phyloP scores from a whole-genome alignment of 2,329 filamentous ascomycete genomes.

The Epichloe sp. region DNA sequence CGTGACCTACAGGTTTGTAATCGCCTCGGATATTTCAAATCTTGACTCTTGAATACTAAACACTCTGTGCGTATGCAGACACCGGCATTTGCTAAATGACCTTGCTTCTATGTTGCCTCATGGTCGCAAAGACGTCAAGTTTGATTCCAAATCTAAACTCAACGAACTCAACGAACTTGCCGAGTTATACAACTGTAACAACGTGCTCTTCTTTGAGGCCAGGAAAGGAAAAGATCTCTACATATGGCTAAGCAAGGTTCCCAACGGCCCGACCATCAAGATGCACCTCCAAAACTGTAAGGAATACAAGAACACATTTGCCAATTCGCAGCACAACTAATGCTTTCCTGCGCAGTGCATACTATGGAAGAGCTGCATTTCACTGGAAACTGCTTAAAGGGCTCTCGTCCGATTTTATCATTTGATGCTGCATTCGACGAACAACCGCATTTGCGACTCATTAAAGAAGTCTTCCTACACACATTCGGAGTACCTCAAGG shows the following conservation, averaged over 20 bases:
- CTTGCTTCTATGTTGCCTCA: conserved; percentile 82
- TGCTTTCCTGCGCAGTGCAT: conserved; percentile 47
- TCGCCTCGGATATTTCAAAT: not conserved
- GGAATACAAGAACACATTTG: conserved; percentile 8
- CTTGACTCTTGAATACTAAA: not conserved
- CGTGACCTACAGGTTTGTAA: conserved; percentile 65
- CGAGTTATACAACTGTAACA: conserved; percentile 83
- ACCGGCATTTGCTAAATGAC: conserved; percentile 86
- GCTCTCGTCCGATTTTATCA: conserved; percentile 77
- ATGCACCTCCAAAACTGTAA: conserved; percentile 67
- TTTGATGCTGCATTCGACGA: conserved; percentile 82
- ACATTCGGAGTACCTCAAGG: conserved; percentile 86
- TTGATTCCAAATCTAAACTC: conserved; percentile 88
- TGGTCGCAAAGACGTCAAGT: conserved; percentile 86
- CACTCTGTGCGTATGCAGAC: conserved; percentile 37
- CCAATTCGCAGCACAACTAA: conserved; percentile 11
- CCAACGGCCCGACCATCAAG: conserved; percentile 49
- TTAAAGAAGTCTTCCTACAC: conserved; percentile 83
- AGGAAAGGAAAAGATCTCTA: conserved; percentile 91
- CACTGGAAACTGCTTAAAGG: conserved; percentile 91
- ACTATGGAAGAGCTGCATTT: conserved; percentile 97
- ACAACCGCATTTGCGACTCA: conserved; percentile 64
- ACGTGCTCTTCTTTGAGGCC: conserved; percentile 93
- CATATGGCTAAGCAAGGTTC: conserved; percentile 82
- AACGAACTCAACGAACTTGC: conserved; percentile 65